A percentile compares a stretch with the other conserved stretches of the same genome.
Evolutionary conservation across 208 protist species (phyloP).

Genomic region (Acanthamoeba lenticulata): DNA sequence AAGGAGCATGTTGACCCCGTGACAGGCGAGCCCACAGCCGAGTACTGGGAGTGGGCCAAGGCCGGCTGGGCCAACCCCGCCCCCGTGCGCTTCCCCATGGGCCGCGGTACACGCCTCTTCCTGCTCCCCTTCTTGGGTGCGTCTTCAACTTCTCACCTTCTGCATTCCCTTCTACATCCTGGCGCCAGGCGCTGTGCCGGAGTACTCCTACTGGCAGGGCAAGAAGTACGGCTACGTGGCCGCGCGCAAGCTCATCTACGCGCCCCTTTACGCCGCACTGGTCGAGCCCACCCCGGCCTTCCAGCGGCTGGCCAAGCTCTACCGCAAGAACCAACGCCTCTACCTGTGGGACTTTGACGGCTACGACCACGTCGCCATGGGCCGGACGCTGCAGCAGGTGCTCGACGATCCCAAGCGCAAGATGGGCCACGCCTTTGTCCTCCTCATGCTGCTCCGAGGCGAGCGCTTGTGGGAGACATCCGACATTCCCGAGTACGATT

Average conservation of each 20-base stretch:
- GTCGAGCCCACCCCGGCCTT: not conserved
- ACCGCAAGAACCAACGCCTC: not conserved
- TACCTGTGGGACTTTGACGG: conserved; percentile 70
- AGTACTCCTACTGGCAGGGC: conserved; percentile 68
- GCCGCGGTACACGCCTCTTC: not conserved
- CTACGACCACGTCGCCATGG: conserved; percentile 63
- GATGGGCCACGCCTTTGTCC: conserved; percentile 70
- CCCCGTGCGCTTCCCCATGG: conserved; percentile 68
- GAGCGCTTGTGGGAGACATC: conserved; percentile 40
- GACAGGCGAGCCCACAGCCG: conserved; percentile 57
- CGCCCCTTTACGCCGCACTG: conserved; percentile 62
- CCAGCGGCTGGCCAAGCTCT: conserved; percentile 42
- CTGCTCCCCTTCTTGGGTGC: too few relatives aligned
- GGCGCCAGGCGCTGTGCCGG: not conserved
- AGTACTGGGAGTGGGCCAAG: conserved; percentile 65
- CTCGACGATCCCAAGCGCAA: conserved; percentile 62
- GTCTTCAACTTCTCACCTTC: too few relatives aligned
- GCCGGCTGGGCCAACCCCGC: conserved; percentile 65
- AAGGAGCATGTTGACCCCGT: conserved; percentile 11
- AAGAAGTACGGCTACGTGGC: conserved; percentile 48
- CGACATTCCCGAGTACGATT: not conserved
- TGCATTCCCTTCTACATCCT: too few relatives aligned
- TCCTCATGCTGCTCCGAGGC: conserved; percentile 52
- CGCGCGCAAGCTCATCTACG: conserved; percentile 67
- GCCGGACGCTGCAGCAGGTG: not conserved